Conservation (phyloP, 2,329 filamentous ascomycete species). For the Hypoxylon sp. region DNA sequence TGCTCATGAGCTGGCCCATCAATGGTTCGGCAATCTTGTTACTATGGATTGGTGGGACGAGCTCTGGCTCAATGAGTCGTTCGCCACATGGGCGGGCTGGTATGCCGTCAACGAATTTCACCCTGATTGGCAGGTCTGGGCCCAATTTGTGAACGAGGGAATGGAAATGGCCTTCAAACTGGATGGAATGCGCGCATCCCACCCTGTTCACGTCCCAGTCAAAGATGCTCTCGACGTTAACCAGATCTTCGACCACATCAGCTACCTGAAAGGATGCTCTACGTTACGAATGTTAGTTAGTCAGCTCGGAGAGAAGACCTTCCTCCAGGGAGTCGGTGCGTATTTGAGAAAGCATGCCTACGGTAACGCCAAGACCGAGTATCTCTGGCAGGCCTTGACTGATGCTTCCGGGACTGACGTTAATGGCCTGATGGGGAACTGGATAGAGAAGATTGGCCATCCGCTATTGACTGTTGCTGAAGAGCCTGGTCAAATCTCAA, state of each 20-base stretch:
- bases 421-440: slow-evolving; percentile 87
- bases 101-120: slow-evolving; percentile 90
- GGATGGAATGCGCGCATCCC: slow-evolving; percentile 89
- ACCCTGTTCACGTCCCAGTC: slow-evolving; percentile 96
- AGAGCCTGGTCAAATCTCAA: slow-evolving; percentile 81
- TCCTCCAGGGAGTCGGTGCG: slow-evolving; percentile 88
- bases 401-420: slow-evolving; percentile 91
- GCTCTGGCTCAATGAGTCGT: slow-evolving; percentile 94
- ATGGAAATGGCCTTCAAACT: slow-evolving; percentile 92
- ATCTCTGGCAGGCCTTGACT: slow-evolving; percentile 89
- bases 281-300: slow-evolving; percentile 96
- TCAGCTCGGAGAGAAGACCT: slow-evolving; percentile 87
- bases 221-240: slow-evolving; percentile 94
- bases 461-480: slow-evolving; percentile 90
- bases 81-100: slow-evolving; percentile 99
- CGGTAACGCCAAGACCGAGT: slow-evolving; percentile 89
- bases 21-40: slow-evolving; percentile 96
- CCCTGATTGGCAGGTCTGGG: slow-evolving; percentile 98
- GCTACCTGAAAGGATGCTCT: slow-evolving; percentile 95
- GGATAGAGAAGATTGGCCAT: slow-evolving; percentile 96
- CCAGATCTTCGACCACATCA: slow-evolving; percentile 97
- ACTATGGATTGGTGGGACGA: slow-evolving; percentile 99
- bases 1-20: slow-evolving; percentile 96
- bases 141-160: slow-evolving; percentile 95
- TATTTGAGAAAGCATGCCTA: slow-evolving; percentile 93